Evolutionary conservation across 306 rosid species (phyloP), one percentile per base, ranked within the genome.

Genomic region (Lathyrus aphaca): DNA sequence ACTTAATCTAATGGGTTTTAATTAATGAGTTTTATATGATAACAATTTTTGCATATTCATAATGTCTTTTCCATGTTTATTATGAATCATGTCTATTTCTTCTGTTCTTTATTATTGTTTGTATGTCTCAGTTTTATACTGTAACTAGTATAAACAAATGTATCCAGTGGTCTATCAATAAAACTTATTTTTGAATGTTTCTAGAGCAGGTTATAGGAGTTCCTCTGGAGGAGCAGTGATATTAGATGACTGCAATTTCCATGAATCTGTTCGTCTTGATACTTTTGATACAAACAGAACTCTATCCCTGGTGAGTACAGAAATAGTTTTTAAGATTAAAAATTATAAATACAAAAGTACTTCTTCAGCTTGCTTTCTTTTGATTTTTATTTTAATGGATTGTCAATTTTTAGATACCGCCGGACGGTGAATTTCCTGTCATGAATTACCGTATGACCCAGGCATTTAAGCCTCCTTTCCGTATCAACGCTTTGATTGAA

Each of bases 391-490:
- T 56, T 43, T 68, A 58, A 72, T 13, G 48, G 54, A 19, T 65
- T 81, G 69, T 65, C 74, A 53, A 57, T 75, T 60, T 64, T 49
- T 69, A 90, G 97, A 66, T 86, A 72, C 95, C 95, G 1, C 88
- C 95, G 1, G 95, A 88, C 64, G 97, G 97, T 27, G 97, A 90
- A 68, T 90, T 90, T 80, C 91, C 95, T 1, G 95, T 88, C 75
- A 90, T 90, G 97, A 90, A 88, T 74, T 90, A 86, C 79, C 95
- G 95, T 30, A 77, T 90, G 90, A 90, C 90, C 71, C 97, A 90
- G 77, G 92, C 84, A 74, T 90, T 88, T 71, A 88, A 74, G 81
- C 87, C 97, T 79, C 97, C 95, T 73, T 90, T 90, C 71, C 90
- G 85, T 74, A 83, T 90, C 40, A 90, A 86, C 82, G 70, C 89